A percentile compares a stretch with the other conserved stretches of the same genome.
Evolutionary conservation across 2,329 filamentous ascomycete species (phyloP).

Genomic region (Exophiala oligosperma): DNA sequence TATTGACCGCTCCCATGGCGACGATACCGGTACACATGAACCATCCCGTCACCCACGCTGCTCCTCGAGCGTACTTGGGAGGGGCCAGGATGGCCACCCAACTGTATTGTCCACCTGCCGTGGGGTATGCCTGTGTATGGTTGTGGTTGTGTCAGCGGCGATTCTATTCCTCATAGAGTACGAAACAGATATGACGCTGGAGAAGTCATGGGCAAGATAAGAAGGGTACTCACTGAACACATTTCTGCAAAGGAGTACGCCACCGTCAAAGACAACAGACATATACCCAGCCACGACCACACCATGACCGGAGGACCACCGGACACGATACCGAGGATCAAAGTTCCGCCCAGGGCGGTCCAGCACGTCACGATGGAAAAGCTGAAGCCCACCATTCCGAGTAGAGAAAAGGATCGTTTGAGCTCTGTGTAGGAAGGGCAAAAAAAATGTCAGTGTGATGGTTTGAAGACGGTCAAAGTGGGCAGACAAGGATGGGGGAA

Average conservation of each 20-base stretch:
- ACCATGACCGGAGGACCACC: conserved; percentile 62
- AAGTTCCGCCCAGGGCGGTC: conserved; percentile 57
- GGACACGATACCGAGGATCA: conserved; percentile 57
- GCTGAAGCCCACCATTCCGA: conserved; percentile 61
- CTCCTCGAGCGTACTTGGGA: conserved; percentile 42
- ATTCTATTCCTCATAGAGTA: too few relatives aligned
- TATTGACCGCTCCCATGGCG: conserved; percentile 27
- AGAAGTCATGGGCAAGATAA: too few relatives aligned
- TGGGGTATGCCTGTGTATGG: conserved; percentile 37
- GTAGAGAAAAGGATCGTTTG: conserved; percentile 55
- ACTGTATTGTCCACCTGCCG: conserved; percentile 45
- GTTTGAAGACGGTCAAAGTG: neutral
- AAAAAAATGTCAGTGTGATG: neutral
- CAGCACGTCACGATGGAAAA: conserved; percentile 61
- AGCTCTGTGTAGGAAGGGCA: conserved; percentile 43
- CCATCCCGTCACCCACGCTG: conserved; percentile 50
- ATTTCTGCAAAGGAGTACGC: conserved; percentile 62
- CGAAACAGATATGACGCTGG: too few relatives aligned
- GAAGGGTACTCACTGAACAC: conserved; percentile 32
- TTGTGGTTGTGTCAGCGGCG: too few relatives aligned
- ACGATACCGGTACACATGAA: conserved; percentile 49
- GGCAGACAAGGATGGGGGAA: too few relatives aligned
- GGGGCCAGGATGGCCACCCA: conserved; percentile 57
- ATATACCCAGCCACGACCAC: conserved; percentile 57
- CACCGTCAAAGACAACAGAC: conserved; percentile 52